A percentile compares a stretch with the other conserved stretches of the same genome.
Evolutionary conservation across 2,329 filamentous ascomycete species (phyloP).

Genomic region (Apiospora hydei): DNA sequence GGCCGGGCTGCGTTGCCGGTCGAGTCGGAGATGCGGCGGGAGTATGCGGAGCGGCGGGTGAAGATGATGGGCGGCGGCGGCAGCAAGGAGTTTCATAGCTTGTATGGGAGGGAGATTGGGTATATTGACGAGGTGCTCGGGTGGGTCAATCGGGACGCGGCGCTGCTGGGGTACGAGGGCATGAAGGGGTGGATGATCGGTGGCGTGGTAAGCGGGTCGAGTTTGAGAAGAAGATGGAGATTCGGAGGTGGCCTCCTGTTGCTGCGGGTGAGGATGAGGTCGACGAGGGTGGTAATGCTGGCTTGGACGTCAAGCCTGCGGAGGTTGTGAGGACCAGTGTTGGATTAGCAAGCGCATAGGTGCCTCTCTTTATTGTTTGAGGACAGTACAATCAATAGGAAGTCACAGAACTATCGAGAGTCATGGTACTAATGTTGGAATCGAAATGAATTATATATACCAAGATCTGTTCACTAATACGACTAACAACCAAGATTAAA

Average conservation of each 20-base stretch:
- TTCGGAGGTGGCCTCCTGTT: background rate
- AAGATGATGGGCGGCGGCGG: background rate
- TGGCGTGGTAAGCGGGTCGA: conserved; percentile 34
- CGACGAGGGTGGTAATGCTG: background rate
- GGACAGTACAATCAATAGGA: background rate
- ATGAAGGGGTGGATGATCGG: conserved; percentile 43
- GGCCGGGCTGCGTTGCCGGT: conserved; percentile 53
- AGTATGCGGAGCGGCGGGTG: conserved; percentile 41
- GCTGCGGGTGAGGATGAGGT: background rate
- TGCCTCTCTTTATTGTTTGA: too few species aligned
- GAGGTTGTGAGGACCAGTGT: background rate
- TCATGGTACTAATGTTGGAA: background rate
- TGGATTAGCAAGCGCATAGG: background rate
- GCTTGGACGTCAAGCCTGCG: background rate
- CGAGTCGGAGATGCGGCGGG: conserved; percentile 46
- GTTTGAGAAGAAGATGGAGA: conserved; percentile 3
- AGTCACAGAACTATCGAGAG: background rate
- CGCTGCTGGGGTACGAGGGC: conserved; percentile 31
- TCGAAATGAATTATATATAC: conserved; percentile 6
- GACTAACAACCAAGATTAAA: background rate
- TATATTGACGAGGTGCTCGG: conserved; percentile 43
- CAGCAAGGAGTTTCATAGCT: conserved; percentile 47
- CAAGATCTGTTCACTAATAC: conserved; percentile 4
- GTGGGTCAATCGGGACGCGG: conserved; percentile 39
- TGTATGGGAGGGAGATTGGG: conserved; percentile 42